Evolutionary conservation across 768 basidiomycete species (phyloP).

Genomic region (Pleurotus eryngii): DNA sequence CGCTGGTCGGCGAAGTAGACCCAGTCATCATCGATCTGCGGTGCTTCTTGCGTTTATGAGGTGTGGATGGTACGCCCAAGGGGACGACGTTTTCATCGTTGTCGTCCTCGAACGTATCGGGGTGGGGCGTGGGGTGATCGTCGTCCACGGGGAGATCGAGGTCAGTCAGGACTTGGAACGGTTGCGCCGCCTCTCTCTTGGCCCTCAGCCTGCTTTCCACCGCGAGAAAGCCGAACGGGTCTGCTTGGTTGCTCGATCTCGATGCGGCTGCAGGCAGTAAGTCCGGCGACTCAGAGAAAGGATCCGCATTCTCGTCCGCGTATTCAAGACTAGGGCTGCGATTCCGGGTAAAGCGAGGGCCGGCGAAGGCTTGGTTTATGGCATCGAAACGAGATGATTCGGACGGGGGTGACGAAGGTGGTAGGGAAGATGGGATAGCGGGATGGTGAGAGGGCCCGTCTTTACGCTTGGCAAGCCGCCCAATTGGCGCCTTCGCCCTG

Average conservation of each 20-base stretch:
- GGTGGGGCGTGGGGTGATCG: conserved; percentile 3
- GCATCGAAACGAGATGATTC: conserved; percentile 1
- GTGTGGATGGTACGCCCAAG: not conserved
- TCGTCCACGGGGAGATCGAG: conserved; percentile 4
- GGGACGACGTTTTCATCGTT: conserved; percentile 1
- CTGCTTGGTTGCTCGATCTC: not conserved
- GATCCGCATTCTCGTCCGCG: not conserved
- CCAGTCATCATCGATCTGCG: not conserved
- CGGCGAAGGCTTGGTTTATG: not conserved
- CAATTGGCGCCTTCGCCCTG: conserved; percentile 1
- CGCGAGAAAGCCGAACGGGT: conserved; percentile 3
- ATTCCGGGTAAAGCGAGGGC: not conserved
- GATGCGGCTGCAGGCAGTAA: not conserved
- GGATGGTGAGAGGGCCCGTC: not conserved
- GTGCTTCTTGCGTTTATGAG: conserved; percentile 2
- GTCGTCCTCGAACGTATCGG: conserved; percentile 1
- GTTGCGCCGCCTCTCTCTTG: not conserved
- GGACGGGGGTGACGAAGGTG: conserved; percentile 2
- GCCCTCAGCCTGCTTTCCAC: conserved; percentile 3
- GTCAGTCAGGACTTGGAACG: not conserved
- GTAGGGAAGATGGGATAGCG: conserved; percentile 4
- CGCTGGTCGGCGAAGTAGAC: not conserved
- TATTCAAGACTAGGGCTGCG: not conserved
- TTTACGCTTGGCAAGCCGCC: not conserved
- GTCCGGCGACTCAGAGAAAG: too few species aligned